Evolutionary conservation across 2,329 filamentous ascomycete species (phyloP).

Genomic region (Microcera coccophila): DNA sequence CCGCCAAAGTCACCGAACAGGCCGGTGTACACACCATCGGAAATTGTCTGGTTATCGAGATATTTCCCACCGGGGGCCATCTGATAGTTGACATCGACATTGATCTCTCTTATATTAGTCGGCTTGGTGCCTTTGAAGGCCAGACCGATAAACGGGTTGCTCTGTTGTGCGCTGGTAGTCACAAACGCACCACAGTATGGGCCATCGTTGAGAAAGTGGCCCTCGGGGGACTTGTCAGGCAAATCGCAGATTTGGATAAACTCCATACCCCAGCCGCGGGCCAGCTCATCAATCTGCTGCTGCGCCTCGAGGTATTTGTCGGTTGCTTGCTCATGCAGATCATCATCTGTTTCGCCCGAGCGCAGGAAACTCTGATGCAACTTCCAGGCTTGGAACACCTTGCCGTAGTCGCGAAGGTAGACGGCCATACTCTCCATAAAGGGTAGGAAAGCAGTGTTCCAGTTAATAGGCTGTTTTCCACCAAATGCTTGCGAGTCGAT

Average conservation of each 20-base stretch:
- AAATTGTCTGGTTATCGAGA: not conserved
- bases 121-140: slow-evolving; percentile 4
- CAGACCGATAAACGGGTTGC: slow-evolving; percentile 3
- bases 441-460: slow-evolving; percentile 1
- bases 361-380: not conserved
- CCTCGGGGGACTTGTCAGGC: not conserved
- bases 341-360: not conserved
- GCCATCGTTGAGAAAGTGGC: not conserved
- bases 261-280: not conserved
- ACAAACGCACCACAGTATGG: slow-evolving; percentile 2
- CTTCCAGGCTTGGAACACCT: not conserved
- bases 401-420: slow-evolving; percentile 3
- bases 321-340: not conserved
- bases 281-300: slow-evolving; percentile 1
- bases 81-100: slow-evolving; percentile 1
- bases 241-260: slow-evolving; percentile 2
- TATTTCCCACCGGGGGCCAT: not conserved
- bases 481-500: slow-evolving; percentile 2
- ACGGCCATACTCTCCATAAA: slow-evolving; percentile 4
- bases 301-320: not conserved
- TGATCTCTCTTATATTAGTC: not conserved
- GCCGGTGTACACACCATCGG: slow-evolving; percentile 1
- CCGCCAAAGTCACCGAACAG: slow-evolving; percentile 1
- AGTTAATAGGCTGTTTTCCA: not conserved
- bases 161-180: not conserved